Evolutionary conservation across 371 early-diverging fungal genomes (phyloP).

Genomic region (Mortierella sp.): DNA sequence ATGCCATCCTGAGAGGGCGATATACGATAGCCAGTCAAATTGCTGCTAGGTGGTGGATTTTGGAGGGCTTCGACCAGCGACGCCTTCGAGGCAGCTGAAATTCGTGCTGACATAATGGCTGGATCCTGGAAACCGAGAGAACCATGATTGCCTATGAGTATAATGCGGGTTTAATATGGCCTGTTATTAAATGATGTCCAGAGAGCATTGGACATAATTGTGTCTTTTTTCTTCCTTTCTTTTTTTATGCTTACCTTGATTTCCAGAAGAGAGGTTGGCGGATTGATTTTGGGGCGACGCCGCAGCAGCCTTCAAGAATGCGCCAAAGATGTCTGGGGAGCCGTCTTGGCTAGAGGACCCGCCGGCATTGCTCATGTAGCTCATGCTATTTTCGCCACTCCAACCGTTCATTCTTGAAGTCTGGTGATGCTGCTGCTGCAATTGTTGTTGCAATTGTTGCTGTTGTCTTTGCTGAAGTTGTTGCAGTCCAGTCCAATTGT

Average conservation of each 20-base stretch:
- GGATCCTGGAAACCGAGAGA: conserved; percentile 73
- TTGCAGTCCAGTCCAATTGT: conserved; percentile 30
- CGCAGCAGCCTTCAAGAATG: conserved; percentile 78
- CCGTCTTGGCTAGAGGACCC: conserved; percentile 17
- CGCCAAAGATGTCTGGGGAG: conserved; percentile 76
- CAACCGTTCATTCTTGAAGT: conserved; percentile 25
- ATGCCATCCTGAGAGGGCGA: conserved; percentile 16
- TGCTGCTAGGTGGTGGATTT: conserved; percentile 2
- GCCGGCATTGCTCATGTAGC: conserved; percentile 5
- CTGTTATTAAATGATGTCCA: conserved; percentile 1
- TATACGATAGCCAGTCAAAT: conserved; percentile 35
- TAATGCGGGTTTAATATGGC: background rate
- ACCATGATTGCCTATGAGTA: conserved; percentile 16
- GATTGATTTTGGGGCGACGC: conserved; percentile 34
- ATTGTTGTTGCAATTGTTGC: conserved; percentile 52
- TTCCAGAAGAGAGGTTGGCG: background rate
- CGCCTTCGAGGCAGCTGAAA: conserved; percentile 48
- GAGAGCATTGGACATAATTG: too few species aligned
- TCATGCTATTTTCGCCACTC: conserved; percentile 16
- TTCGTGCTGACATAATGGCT: conserved; percentile 75
- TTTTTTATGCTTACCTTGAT: conserved; percentile 17
- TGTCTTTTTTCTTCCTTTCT: too few species aligned
- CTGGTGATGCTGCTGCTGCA: conserved; percentile 27
- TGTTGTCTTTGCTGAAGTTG: conserved; percentile 53
- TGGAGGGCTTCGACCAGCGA: conserved; percentile 46